Base-by-base conservation (phyloP, 2,329 filamentous ascomycete genomes). In the Orbilia brochopaga region DNA sequence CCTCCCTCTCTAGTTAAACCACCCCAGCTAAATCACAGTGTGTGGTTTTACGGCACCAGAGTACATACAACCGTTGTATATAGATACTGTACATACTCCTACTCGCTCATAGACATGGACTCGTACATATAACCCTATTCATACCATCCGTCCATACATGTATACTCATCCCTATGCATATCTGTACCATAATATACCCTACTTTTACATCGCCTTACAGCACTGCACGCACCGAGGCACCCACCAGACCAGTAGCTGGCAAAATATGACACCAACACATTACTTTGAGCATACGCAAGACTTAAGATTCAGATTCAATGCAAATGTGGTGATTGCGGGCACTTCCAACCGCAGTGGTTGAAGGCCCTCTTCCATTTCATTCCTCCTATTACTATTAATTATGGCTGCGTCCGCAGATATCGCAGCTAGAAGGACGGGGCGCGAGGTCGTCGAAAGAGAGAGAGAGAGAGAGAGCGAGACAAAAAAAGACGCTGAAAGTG, bases 331-430 rank as follows among this genome's bases (percentile, higher is more conserved):
- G 27, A 32, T 8, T 32, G 27, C 27, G 46, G 54, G 57, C 52
- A 15, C 51, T 32, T 48, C 42, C 64, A 52, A 54, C 44, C 37
- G 6, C 7, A 35, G 53, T 48, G 5, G 44, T 46, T 51, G 57
- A 56, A 61, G 27, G 42, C 46, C 17, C 30, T 62, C 54, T 27
- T 35, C 57, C 62, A 57, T 53, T 62, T 59, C 37, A 15, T 69
- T 62, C 50, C 54, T 52, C 51, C 54, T 69, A 69, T 65, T 65
- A 65, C 65, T 69, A 69, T 69, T 69, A 69, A 69, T 62, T 69
- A 69, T 57, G 58, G 62, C 58, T 24, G 51, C 44, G 56, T 35
- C 23, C n/a, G n/a, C n/a, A n/a, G n/a, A n/a, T n/a, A 21, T 35
- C 51, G 50, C 53, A 52, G 56, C 64, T 61, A 46, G 64, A 69